Conservation (phyloP, 805 yeast species). For the Blastobotrys muscicola region DNA sequence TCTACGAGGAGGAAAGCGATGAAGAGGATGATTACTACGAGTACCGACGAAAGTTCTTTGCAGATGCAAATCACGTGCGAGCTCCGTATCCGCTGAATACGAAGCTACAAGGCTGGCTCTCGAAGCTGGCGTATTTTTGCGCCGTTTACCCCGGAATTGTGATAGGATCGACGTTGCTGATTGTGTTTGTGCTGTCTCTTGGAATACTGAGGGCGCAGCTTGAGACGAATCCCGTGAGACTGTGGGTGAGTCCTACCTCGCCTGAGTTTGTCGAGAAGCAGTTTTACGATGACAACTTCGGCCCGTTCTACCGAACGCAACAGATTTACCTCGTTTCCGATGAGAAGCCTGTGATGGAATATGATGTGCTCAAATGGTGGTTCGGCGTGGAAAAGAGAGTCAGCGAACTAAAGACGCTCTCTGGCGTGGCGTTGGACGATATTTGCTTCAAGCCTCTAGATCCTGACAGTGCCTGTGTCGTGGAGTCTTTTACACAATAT, state of each 20-base stretch:
- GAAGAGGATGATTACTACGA: slow-evolving; percentile 17
- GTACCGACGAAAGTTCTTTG: slow-evolving; percentile 3
- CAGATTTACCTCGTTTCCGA: slow-evolving; percentile 69
- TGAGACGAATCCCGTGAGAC: slow-evolving; percentile 69
- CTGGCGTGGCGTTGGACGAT: slow-evolving; percentile 40
- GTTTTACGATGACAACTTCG: slow-evolving; percentile 70
- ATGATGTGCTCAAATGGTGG: slow-evolving; percentile 81
- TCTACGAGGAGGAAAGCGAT: slow-evolving; percentile 31
- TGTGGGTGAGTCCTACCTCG: slow-evolving; percentile 84
- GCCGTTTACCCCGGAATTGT: slow-evolving; percentile 50
- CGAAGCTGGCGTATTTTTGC: slow-evolving; percentile 47
- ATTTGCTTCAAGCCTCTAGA: slow-evolving; percentile 72
- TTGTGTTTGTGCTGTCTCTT: slow-evolving; percentile 39
- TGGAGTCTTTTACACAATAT: slow-evolving; percentile 85
- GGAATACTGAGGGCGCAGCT: slow-evolving; percentile 46
- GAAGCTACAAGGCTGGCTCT: slow-evolving; percentile 39
- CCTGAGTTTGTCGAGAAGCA: slow-evolving; percentile 58
- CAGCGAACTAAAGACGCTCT: slow-evolving; percentile 23
- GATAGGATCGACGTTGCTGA: slow-evolving; percentile 33
- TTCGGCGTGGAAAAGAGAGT: slow-evolving; percentile 61
- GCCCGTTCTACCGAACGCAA: slow-evolving; percentile 85
- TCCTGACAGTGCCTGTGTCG: slow-evolving; percentile 59
- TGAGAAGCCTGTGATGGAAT: slow-evolving; percentile 58
- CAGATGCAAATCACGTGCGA: slow-evolving; percentile 10
- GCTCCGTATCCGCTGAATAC: slow-evolving; percentile 40